Conservation (phyloP, 73 alveolate species). For the Stentor roeselii region DNA sequence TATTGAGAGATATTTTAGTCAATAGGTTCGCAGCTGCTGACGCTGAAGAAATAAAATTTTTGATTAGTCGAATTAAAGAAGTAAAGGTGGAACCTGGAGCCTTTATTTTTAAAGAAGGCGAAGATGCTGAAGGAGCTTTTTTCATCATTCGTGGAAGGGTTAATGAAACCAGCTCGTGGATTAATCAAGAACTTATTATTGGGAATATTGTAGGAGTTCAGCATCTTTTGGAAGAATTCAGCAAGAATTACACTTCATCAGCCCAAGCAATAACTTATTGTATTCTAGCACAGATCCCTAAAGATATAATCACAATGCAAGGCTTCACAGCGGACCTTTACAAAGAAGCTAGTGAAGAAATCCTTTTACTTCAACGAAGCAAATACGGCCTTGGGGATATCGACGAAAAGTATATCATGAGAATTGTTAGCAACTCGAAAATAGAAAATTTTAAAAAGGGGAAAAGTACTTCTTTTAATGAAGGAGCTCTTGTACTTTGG, state of each 20-base stretch:
- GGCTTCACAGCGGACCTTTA: neutral
- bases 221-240: neutral
- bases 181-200: neutral
- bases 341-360: neutral
- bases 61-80: neutral
- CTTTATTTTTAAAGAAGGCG: neutral
- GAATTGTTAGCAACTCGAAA: neutral
- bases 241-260: neutral
- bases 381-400: neutral
- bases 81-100: neutral
- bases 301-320: neutral
- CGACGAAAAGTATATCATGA: neutral
- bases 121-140: neutral
- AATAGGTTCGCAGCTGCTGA: neutral
- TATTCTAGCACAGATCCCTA: neutral
- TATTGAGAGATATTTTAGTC: neutral
- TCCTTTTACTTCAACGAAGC: neutral
- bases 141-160: neutral
- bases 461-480: too few species aligned
- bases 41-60: neutral
- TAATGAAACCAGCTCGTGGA: neutral
- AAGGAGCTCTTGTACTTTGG: too few species aligned
- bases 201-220: slow-evolving; percentile 2
- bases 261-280: neutral
- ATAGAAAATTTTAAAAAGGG: too few species aligned